Conservation (phyloP, 1,284 basidiomycete species). For the Ganoderma meredithae region DNA sequence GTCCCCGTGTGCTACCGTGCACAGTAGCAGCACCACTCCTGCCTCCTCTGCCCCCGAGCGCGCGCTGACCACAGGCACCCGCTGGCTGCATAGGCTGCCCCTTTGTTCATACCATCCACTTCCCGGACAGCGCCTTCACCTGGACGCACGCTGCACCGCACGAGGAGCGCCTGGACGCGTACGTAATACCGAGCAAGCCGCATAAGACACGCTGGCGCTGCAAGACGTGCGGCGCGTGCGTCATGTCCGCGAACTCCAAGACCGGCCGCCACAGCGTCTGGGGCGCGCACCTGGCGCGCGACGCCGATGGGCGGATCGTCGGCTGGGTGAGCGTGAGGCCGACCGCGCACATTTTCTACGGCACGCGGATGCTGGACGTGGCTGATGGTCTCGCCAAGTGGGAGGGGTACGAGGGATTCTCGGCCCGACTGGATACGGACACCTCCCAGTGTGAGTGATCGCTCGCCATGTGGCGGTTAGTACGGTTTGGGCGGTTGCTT, state of each 20-base stretch:
- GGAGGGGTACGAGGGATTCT: constrained; percentile 63
- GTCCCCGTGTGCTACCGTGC: background rate
- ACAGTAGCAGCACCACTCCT: background rate
- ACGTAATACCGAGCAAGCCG: constrained; percentile 53
- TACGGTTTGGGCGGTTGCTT: background rate
- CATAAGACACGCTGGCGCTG: constrained; percentile 68
- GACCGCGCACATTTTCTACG: constrained; percentile 71
- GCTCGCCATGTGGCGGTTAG: background rate
- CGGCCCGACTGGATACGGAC: constrained; percentile 39
- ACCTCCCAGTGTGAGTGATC: background rate
- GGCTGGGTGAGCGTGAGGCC: constrained; percentile 61
- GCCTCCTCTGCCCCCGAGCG: background rate
- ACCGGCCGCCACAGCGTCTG: constrained; percentile 59
- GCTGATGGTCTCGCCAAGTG: constrained; percentile 64
- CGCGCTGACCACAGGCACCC: background rate
- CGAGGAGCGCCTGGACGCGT: constrained; percentile 50
- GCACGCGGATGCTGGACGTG: constrained; percentile 63
- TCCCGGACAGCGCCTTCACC: constrained; percentile 52
- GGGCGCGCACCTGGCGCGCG: constrained; percentile 60
- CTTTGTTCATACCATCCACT: constrained; percentile 68
- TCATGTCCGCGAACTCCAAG: constrained; percentile 58
- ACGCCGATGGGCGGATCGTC: constrained; percentile 53
- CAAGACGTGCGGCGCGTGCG: constrained; percentile 59
- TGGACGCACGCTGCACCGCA: constrained; percentile 57
- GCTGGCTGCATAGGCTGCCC: constrained; percentile 53